Percentiles rank a stretch among this genome's conserved stretches.
phyloP scores from a whole-genome alignment of 2,329 filamentous ascomycete species.

The Alternaria viburni region DNA sequence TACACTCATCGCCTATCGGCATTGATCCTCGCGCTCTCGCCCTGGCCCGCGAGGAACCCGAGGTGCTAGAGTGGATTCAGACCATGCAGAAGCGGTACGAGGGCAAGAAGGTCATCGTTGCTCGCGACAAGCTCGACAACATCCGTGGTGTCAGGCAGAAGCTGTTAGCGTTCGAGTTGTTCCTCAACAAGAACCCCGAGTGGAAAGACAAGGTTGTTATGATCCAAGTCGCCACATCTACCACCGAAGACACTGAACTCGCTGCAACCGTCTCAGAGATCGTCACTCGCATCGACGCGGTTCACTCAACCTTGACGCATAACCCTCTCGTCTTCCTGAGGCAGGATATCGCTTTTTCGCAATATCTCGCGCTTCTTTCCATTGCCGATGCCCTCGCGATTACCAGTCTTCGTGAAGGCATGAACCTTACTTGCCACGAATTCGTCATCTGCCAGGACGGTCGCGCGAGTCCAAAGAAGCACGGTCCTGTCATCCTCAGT shows the following conservation, averaged over 20 bases:
- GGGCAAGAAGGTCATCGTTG: slow-evolving; percentile 89
- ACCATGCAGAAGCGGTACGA: slow-evolving; percentile 84
- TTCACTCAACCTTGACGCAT: slow-evolving; percentile 87
- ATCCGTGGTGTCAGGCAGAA: slow-evolving; percentile 94
- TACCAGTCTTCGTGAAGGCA: slow-evolving; percentile 92
- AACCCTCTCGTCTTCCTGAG: slow-evolving; percentile 93
- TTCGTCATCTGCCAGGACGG: slow-evolving; percentile 94
- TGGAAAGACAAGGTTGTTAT: slow-evolving; percentile 87
- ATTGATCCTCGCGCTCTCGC: slow-evolving; percentile 83
- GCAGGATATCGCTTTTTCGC: slow-evolving; percentile 90
- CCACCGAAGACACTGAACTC: slow-evolving; percentile 84
- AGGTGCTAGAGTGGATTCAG: slow-evolving; percentile 79
- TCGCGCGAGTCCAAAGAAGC: slow-evolving; percentile 72
- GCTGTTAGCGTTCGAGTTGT: slow-evolving; percentile 88
- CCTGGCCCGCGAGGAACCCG: slow-evolving; percentile 71
- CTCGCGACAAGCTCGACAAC: slow-evolving; percentile 90
- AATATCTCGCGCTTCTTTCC: slow-evolving; percentile 90
- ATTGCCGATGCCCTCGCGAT: slow-evolving; percentile 93
- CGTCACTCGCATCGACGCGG: slow-evolving; percentile 90
- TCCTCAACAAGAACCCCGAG: slow-evolving; percentile 90
- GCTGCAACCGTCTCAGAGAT: slow-evolving; percentile 91
- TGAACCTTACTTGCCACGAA: slow-evolving; percentile 96
- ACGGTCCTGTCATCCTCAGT: slow-evolving; percentile 88
- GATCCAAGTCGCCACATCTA: slow-evolving; percentile 92
- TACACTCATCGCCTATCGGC: slow-evolving; percentile 84